Percentiles rank a stretch among this genome's conserved stretches.
phyloP scores from a whole-genome alignment of 78 protist genomes.

The Protostelium mycophagum region DNA sequence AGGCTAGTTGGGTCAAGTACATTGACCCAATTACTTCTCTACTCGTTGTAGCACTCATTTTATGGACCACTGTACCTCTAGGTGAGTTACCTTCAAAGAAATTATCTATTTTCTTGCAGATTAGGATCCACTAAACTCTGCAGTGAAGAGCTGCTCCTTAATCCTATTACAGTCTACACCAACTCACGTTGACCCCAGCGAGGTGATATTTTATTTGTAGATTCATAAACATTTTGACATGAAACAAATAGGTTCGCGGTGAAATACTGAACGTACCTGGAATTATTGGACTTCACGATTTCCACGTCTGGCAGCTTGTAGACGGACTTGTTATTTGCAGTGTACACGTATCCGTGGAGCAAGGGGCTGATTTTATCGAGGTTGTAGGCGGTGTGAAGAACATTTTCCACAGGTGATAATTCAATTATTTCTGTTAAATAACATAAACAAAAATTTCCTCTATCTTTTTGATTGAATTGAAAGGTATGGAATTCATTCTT shows the following conservation, averaged over 20 bases:
- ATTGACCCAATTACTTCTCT: constrained; percentile 73
- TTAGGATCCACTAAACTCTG: neutral
- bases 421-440: neutral
- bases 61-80: constrained; percentile 50
- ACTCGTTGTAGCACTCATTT: constrained; percentile 46
- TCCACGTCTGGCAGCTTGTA: constrained; percentile 83
- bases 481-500: constrained; percentile 45
- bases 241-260: neutral
- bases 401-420: constrained; percentile 36
- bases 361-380: neutral
- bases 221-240: no score
- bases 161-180: constrained; percentile 69
- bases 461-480: no score
- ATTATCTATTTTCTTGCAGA: neutral
- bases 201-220: neutral
- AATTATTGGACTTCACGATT: constrained; percentile 53
- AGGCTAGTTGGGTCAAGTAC: constrained; percentile 38
- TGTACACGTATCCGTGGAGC: constrained; percentile 43
- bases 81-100: neutral
- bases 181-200: neutral
- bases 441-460: neutral
- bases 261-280: constrained; percentile 37
- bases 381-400: constrained; percentile 13
- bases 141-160: constrained; percentile 25
- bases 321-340: constrained; percentile 51